Conservation (phyloP, 768 basidiomycete genomes). For the Rhodotorula paludigena region DNA sequence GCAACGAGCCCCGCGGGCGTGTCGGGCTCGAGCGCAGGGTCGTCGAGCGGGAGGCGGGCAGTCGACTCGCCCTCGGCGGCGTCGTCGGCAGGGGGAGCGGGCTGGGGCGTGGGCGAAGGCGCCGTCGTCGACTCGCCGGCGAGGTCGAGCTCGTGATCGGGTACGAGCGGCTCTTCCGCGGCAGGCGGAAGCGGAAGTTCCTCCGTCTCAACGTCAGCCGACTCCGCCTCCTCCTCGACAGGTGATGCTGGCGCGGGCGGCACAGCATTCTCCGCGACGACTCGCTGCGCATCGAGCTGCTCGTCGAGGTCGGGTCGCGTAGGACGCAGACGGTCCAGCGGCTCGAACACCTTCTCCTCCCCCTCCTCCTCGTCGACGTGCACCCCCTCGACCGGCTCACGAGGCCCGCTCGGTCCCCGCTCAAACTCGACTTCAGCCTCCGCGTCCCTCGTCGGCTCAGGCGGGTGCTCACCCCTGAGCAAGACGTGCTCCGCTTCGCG, state of each 20-base stretch:
- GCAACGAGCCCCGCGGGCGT: not conserved
- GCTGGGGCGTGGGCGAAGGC: not conserved
- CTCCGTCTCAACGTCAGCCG: too few species aligned
- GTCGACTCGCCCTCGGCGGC: not conserved
- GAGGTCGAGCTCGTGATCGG: not conserved
- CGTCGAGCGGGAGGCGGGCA: not conserved
- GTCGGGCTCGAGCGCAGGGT: not conserved
- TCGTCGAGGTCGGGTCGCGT: not conserved
- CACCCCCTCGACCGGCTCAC: too few species aligned
- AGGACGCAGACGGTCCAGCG: not conserved
- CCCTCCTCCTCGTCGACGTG: not conserved
- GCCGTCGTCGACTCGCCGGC: not conserved
- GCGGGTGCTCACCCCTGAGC: too few species aligned
- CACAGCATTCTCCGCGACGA: too few species aligned
- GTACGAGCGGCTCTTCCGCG: not conserved
- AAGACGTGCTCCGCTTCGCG: too few species aligned
- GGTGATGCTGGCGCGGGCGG: not conserved
- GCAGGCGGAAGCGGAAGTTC: too few species aligned
- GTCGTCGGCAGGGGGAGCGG: not conserved
- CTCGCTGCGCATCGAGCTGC: too few species aligned
- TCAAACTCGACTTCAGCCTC: too few species aligned
- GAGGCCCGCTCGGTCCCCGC: too few species aligned
- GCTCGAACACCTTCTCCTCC: not conserved
- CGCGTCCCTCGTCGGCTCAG: too few species aligned
- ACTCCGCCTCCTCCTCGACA: too few species aligned